Evolutionary conservation across 257 asterid species (phyloP).

Genomic region (Solanum tacnaense): DNA sequence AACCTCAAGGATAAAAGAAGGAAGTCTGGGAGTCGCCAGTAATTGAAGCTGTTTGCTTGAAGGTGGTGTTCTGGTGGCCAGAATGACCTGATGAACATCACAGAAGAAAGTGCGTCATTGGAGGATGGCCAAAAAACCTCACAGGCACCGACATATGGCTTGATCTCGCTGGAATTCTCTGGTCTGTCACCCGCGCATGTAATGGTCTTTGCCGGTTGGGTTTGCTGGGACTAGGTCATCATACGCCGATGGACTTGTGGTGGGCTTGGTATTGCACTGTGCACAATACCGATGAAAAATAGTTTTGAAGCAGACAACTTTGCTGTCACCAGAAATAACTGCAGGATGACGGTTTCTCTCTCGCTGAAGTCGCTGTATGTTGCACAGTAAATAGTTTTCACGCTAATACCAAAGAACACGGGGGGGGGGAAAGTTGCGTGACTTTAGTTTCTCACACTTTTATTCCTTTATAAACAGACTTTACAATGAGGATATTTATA

Average conservation of each 20-base stretch:
- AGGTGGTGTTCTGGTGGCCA: not conserved
- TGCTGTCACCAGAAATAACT: not conserved
- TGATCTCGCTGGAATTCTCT: not conserved
- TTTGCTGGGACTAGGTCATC: not conserved
- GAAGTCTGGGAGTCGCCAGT: not conserved
- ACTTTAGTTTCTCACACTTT: not conserved
- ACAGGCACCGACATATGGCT: not conserved
- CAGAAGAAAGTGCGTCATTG: not conserved
- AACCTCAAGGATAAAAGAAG: not conserved
- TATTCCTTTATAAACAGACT: not conserved
- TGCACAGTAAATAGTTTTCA: not conserved
- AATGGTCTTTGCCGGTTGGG: not conserved
- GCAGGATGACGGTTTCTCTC: not conserved
- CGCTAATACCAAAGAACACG: not conserved
- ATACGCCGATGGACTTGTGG: not conserved
- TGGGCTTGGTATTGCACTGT: not conserved
- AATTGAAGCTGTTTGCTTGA: not conserved
- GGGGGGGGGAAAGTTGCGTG: not conserved
- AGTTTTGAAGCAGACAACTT: not conserved
- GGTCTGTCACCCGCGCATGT: not conserved
- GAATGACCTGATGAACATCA: not conserved
- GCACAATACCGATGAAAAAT: not conserved
- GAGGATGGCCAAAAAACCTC: not conserved
- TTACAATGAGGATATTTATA: not conserved
- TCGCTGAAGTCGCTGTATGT: not conserved